Evolutionary conservation across 176 grass and related monocot genomes (phyloP), one percentile per base, ranked within the genome.

Genomic region (Pontederia paniculata): DNA sequence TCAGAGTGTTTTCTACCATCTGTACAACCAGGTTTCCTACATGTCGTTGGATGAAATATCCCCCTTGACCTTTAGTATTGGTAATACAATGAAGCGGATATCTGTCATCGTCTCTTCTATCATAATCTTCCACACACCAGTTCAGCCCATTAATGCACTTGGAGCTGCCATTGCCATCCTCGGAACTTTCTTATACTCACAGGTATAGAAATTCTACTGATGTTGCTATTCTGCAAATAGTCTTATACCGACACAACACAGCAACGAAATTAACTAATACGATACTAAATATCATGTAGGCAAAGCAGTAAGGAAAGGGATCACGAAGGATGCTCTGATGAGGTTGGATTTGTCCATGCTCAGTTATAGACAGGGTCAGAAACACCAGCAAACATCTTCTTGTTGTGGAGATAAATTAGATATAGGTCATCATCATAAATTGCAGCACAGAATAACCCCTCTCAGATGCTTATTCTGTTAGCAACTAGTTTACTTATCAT

Each of bases 21-120:
- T 50, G 48, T 50, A 50, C 48, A 50, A 50, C 15, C 48, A 50
- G n/a, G 48, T 50, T 50, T 50, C 48, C 48, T 50, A 50, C n/a
- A 50, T 50, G 48, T 50, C 48, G 12, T 17, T 50, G 48, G 48
- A 50, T 12, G 48, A 50, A 17, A 50, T 50, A 9, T 50, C 48
- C 1, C 48, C 48, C 15, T 17, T 50, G 48, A 50, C 48, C 13
- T 50, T 50, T 15, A 50, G 48, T 17, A 50, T 50, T 0, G 48
- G 48, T 16, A 50, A 50, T 17, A 50, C 48, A 13, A 50, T 50
- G 48, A 50, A 50, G 15, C 4, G 48, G 48, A 50, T 50, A 50
- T 50, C 48, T 50, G 48, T 50, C n/a, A 50, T 50, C 48, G 48
- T 50, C 48, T 50, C 48, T 17, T 50, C 48, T 17, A 17, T 50